Base-by-base conservation (phyloP, 192 early-diverging fungal genomes). In the Paraglomus brasilianum region DNA sequence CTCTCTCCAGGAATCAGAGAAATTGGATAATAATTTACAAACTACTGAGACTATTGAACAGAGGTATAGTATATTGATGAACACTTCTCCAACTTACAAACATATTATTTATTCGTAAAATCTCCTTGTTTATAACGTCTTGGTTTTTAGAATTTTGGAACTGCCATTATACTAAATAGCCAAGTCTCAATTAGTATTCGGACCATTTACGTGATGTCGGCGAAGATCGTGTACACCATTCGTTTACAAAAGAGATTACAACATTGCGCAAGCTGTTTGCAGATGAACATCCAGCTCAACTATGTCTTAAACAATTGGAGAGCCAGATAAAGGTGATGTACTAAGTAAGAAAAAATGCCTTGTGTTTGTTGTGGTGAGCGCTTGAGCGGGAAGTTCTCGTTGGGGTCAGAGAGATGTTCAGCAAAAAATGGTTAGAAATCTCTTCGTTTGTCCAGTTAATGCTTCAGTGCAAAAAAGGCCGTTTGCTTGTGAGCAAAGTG, bases 71-170 rank as follows among this genome's bases (percentile, higher is more conserved):
- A n/a, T n/a, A n/a, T n/a, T n/a, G n/a, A n/a, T n/a, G n/a, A n/a
- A n/a, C n/a, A n/a, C n/a, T n/a, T n/a, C n/a, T n/a, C n/a, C n/a
- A n/a, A n/a, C n/a, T n/a, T n/a, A n/a, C n/a, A n/a, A n/a, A n/a
- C n/a, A n/a, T n/a, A n/a, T n/a, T n/a, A n/a, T n/a, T n/a, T n/a
- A n/a, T n/a, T n/a, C n/a, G n/a, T n/a, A n/a, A n/a, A n/a, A n/a
- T n/a, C n/a, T n/a, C n/a, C n/a, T n/a, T n/a, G n/a, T n/a, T n/a
- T n/a, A n/a, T n/a, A n/a, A n/a, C n/a, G n/a, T n/a, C n/a, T n/a
- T n/a, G n/a, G n/a, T n/a, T n/a, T n/a, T n/a, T 36, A 57, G 55
- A 57, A 57, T 6, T 57, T 57, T 57, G 24, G 55, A 36, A 57
- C 5, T 21, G 55, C 0, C 24, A 13, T 6, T 40, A 57, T 13